These are phyloP conservation scores for Penicillium flavigenum DNA, from an alignment of 495 filamentous ascomycete species.

Conservation along the genomic window DNA sequence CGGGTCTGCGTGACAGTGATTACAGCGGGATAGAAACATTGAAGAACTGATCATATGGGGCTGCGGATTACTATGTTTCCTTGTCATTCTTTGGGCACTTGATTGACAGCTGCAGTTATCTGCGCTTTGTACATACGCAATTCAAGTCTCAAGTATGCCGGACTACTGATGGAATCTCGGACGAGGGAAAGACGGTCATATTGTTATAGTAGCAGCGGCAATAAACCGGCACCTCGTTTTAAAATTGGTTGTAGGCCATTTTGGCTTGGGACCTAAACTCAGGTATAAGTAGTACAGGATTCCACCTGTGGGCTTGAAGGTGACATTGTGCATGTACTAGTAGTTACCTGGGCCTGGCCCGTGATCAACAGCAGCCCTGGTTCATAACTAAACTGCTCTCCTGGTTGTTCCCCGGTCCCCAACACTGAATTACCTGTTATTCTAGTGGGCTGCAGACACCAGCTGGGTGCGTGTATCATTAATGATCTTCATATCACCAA, in stretches of 20 bases:
- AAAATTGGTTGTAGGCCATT: too few species aligned
- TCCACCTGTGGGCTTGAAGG: background rate
- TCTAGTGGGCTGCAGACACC: background rate
- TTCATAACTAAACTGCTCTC: background rate
- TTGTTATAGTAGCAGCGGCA: background rate
- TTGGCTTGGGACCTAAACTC: background rate
- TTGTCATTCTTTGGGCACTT: background rate
- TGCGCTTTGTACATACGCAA: slow-evolving; percentile 7
- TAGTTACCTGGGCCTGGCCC: background rate
- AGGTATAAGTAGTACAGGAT: background rate
- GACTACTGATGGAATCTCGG: background rate
- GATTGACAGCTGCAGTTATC: background rate
- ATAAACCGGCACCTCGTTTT: too few species aligned
- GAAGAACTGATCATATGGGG: background rate
- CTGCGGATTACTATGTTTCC: background rate
- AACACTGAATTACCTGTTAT: background rate
- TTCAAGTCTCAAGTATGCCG: background rate
- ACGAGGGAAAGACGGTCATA: background rate
- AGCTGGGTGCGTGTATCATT: background rate
- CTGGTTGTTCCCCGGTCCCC: background rate
- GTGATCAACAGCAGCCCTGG: background rate
- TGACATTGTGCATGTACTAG: background rate
- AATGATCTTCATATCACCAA: background rate
- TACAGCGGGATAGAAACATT: background rate
- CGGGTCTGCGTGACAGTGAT: slow-evolving; percentile 47